phyloP scores from a whole-genome alignment of 352 stramenopile species.

The Phytophthora megakarya region DNA sequence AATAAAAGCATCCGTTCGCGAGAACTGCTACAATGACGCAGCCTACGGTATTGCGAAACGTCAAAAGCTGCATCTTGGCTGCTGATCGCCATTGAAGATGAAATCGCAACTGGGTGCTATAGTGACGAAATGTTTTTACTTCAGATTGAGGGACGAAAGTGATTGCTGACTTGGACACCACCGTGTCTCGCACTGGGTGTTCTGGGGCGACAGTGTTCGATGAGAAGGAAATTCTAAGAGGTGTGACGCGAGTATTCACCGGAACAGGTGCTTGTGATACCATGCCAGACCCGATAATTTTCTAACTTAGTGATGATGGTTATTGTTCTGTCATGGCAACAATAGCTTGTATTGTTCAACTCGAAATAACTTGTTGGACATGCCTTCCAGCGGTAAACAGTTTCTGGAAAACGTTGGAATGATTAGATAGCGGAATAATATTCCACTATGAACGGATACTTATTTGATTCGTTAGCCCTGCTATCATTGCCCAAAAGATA shows the following conservation, averaged over 20 bases:
- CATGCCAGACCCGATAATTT: constrained; percentile 3
- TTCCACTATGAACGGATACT: too few relatives aligned
- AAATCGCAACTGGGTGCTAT: constrained; percentile 23
- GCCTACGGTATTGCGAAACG: constrained; percentile 23
- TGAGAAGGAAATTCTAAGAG: constrained; percentile 9
- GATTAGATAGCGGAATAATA: background rate
- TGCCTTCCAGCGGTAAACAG: background rate
- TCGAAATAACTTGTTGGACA: constrained; percentile 4
- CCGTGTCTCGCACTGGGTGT: background rate
- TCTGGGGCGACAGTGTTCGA: constrained; percentile 4
- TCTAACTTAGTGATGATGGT: background rate
- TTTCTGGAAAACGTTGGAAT: background rate
- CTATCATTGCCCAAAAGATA: too few relatives aligned
- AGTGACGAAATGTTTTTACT: constrained; percentile 8
- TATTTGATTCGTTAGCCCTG: too few relatives aligned
- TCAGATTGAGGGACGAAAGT: background rate
- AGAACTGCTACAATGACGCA: constrained; percentile 17
- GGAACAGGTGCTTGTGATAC: constrained; percentile 1
- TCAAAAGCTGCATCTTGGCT: constrained; percentile 25
- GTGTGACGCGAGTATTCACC: constrained; percentile 15
- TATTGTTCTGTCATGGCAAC: too few relatives aligned
- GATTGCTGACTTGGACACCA: constrained; percentile 11
- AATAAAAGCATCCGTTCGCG: constrained; percentile 26
- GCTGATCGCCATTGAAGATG: constrained; percentile 20
- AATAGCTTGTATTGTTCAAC: constrained; percentile 9